These are phyloP conservation scores for Penicillium sp. DNA, from an alignment of 2,329 filamentous ascomycete genomes.

Conservation along the genomic window DNA sequence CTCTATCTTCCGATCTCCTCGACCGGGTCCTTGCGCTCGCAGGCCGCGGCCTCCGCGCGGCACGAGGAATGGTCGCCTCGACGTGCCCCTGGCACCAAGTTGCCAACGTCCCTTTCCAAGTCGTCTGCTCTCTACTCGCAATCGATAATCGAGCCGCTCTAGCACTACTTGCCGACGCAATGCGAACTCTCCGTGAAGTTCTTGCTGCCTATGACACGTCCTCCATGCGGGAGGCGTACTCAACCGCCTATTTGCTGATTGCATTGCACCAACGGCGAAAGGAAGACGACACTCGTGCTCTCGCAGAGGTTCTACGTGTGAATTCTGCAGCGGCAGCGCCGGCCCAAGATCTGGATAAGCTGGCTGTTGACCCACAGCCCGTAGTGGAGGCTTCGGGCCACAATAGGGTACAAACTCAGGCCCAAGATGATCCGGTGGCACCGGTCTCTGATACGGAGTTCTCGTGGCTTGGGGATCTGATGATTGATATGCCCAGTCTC, in stretches of 20 bases:
- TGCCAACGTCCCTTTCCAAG: conserved; percentile 62
- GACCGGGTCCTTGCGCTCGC: conserved; percentile 53
- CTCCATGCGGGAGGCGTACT: conserved; percentile 56
- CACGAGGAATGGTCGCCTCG: conserved; percentile 48
- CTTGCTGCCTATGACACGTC: conserved; percentile 49
- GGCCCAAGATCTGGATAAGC: neutral
- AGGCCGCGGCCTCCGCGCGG: conserved; percentile 49
- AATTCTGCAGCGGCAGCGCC: conserved; percentile 34
- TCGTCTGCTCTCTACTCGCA: conserved; percentile 57
- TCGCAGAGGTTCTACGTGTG: conserved; percentile 43
- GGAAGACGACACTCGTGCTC: conserved; percentile 43
- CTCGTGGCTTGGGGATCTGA: conserved; percentile 47
- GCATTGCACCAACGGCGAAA: conserved; percentile 55
- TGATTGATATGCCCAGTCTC: conserved; percentile 49
- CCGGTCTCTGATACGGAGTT: conserved; percentile 38
- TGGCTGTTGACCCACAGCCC: neutral
- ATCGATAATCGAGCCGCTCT: conserved; percentile 57
- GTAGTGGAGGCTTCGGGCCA: neutral
- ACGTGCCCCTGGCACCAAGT: conserved; percentile 61
- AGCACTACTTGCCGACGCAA: conserved; percentile 52
- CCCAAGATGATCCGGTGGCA: conserved; percentile 13
- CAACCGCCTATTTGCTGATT: conserved; percentile 57
- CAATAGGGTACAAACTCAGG: neutral
- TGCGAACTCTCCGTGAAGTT: conserved; percentile 50
- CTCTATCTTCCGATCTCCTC: conserved; percentile 43